Percentiles rank a stretch among this genome's conserved stretches.
These are phyloP conservation scores for Chrysanthemum seticuspe DNA, from an alignment of 129 eudicot species.

Conservation along the genomic window DNA sequence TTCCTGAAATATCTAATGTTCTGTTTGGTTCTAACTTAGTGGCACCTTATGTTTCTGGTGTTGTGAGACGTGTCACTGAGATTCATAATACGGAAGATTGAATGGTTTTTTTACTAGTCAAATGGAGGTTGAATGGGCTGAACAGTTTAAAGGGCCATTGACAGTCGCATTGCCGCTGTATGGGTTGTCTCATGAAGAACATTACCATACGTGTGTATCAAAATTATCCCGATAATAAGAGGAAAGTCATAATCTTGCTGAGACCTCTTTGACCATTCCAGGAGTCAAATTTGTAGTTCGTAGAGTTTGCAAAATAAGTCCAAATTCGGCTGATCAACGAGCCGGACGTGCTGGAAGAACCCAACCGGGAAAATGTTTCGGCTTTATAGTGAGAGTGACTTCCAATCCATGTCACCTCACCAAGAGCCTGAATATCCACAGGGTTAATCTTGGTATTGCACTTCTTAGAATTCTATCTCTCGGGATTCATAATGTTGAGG, in stretches of 20 bases:
- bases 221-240: conserved; percentile 48
- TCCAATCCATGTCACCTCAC: conserved; percentile 55
- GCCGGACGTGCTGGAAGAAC: conserved; percentile 98
- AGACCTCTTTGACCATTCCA: conserved; percentile 90
- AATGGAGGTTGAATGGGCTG: conserved; percentile 93
- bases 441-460: conserved; percentile 90
- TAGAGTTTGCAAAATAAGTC: conserved; percentile 66
- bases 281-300: conserved; percentile 85
- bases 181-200: conserved; percentile 83
- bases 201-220: conserved; percentile 45
- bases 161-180: conserved; percentile 73
- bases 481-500: conserved; percentile 51
- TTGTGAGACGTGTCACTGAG: conserved; percentile 56
- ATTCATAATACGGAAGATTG: conserved; percentile 50
- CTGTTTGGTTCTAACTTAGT: conserved; percentile 23
- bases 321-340: conserved; percentile 89
- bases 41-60: conserved; percentile 60
- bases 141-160: conserved; percentile 44
- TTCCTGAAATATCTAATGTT: conserved; percentile 40
- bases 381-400: conserved; percentile 61
- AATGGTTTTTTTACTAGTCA: conserved; percentile 85
- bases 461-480: conserved; percentile 74
- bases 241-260: conserved; percentile 89
- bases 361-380: conserved; percentile 83
- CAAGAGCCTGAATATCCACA: conserved; percentile 84